phyloP scores from a whole-genome alignment of 768 basidiomycete species.

The Collybiopsis confluens region DNA sequence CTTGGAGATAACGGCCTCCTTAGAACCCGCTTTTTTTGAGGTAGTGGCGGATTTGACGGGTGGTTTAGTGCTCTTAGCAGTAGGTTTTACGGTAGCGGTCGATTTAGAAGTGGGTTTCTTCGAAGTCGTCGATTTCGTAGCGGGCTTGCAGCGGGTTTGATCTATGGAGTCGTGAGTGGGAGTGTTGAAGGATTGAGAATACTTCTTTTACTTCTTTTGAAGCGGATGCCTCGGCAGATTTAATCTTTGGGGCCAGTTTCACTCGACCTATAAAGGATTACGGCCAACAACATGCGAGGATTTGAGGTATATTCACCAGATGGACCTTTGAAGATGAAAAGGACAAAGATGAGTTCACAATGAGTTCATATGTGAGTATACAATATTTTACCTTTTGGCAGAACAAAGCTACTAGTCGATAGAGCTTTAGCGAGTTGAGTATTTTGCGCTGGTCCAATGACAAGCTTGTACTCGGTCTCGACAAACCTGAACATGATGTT shows the following conservation, averaged over 20 bases:
- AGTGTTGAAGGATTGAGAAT: conserved; percentile 11
- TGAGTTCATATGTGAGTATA: no score
- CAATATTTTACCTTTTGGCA: conserved; percentile 73
- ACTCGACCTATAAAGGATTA: conserved; percentile 63
- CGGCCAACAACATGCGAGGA: conserved; percentile 26
- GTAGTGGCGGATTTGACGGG: conserved; percentile 16
- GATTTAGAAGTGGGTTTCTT: conserved; percentile 3
- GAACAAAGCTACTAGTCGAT: conserved; percentile 71
- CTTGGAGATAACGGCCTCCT: no score
- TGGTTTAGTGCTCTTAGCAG: conserved; percentile 22
- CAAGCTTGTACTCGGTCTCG: conserved; percentile 76
- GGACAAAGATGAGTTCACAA: conserved; percentile 1
- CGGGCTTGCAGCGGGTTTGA: conserved; percentile 19
- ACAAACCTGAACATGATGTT: conserved; percentile 56
- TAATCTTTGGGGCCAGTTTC: conserved; percentile 56
- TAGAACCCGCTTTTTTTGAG: no score
- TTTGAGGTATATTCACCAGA: conserved; percentile 13
- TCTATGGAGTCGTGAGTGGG: conserved; percentile 10
- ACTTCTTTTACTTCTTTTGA: conserved; percentile 17
- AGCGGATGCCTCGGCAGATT: background rate
- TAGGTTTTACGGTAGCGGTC: background rate
- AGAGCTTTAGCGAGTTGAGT: conserved; percentile 81
- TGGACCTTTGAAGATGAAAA: conserved; percentile 19
- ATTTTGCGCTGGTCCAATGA: conserved; percentile 74
- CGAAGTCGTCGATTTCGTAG: background rate